Conservation (phyloP, 2,329 filamentous ascomycete genomes). For the Hypoxylon sp. region DNA sequence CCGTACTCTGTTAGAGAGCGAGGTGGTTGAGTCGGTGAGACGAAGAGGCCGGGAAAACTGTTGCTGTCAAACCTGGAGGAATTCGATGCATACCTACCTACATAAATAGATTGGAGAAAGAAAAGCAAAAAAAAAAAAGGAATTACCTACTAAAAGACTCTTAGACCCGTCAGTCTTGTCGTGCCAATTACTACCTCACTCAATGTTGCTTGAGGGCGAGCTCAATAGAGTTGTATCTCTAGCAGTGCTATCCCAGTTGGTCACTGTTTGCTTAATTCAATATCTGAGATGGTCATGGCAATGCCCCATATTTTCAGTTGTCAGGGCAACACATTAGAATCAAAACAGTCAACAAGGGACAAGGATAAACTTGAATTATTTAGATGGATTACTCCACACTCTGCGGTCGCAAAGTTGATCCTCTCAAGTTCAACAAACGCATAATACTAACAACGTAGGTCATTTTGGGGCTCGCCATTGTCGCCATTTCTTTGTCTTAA, state of each 20-base stretch:
- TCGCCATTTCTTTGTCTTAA: slow-evolving; percentile 37
- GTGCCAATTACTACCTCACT: too few species aligned
- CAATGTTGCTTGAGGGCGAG: not conserved
- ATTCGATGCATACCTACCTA: too few species aligned
- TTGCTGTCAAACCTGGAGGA: not conserved
- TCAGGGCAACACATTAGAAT: slow-evolving; percentile 42
- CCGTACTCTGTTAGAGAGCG: not conserved
- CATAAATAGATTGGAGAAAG: too few species aligned
- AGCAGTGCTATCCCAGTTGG: too few species aligned
- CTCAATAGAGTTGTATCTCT: too few species aligned
- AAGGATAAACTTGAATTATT: slow-evolving; percentile 17
- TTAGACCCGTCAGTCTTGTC: too few species aligned
- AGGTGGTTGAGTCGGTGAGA: not conserved
- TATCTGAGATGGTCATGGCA: not conserved
- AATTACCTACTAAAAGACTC: not conserved
- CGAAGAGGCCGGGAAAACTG: not conserved
- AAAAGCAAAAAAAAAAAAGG: too few species aligned
- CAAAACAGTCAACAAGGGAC: slow-evolving; percentile 51
- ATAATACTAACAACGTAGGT: slow-evolving; percentile 42
- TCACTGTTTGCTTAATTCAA: slow-evolving; percentile 24
- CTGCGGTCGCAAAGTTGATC: slow-evolving; percentile 24
- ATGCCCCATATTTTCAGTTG: slow-evolving; percentile 43
- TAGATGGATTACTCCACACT: slow-evolving; percentile 27
- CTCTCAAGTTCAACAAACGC: slow-evolving; percentile 37
- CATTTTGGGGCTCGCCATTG: slow-evolving; percentile 27